These are phyloP conservation scores for Carex kokanica DNA, from an alignment of 176 grass and related monocot genomes.

Conservation along the genomic window DNA sequence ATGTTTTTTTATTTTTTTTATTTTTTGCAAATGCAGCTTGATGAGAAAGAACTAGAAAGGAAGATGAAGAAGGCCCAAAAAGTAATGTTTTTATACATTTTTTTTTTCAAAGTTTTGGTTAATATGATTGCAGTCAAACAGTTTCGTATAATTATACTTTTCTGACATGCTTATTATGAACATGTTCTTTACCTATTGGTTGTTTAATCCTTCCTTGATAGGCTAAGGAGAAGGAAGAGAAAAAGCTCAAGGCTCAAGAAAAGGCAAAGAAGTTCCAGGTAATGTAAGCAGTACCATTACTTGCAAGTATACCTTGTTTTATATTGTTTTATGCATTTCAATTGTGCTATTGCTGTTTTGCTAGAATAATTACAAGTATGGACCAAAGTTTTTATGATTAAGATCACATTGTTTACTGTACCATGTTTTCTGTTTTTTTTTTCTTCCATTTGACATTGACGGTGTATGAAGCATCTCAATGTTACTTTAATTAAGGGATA, in stretches of 20 bases:
- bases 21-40: conserved; percentile 24
- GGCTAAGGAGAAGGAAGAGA: conserved; percentile 65
- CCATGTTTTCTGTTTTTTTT: not conserved
- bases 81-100: conserved; percentile 3
- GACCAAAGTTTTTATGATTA: not conserved
- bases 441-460: not conserved
- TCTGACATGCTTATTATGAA: not conserved
- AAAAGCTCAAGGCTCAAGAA: conserved; percentile 56
- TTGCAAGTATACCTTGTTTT: not conserved
- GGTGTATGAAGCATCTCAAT: not conserved
- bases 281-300: not conserved
- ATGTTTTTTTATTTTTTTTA: too few species aligned
- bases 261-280: conserved; percentile 54
- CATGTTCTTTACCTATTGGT: not conserved
- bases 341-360: not conserved
- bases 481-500: not conserved
- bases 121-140: too few species aligned
- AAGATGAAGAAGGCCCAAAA: conserved; percentile 65
- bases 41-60: conserved; percentile 52
- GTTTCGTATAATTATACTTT: not conserved
- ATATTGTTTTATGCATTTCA: not conserved
- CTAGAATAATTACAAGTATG: not conserved
- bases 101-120: too few species aligned
- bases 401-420: not conserved
- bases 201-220: conserved; percentile 17